Percentiles rank a stretch among this genome's conserved stretches.
phyloP scores from a whole-genome alignment of 1,284 basidiomycete species.

The Cutaneotrichosporon dermatis region DNA sequence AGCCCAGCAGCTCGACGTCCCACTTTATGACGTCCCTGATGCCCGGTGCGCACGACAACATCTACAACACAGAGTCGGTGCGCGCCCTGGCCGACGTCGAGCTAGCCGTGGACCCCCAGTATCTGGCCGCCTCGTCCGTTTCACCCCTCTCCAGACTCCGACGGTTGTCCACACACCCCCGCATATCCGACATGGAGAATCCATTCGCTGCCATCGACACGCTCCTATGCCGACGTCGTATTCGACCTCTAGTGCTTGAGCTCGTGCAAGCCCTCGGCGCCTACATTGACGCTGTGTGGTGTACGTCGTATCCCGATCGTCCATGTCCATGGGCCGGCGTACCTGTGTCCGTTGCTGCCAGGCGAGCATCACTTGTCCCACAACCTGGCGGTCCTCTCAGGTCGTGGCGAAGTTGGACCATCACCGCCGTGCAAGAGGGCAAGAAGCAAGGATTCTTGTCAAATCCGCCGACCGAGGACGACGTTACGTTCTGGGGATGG shows the following conservation, averaged over 20 bases:
- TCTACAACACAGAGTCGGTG: slow-evolving; percentile 40
- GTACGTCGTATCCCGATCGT: slow-evolving; percentile 19
- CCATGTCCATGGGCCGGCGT: slow-evolving; percentile 19
- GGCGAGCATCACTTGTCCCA: not conserved
- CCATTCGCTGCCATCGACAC: slow-evolving; percentile 35
- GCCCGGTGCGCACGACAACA: slow-evolving; percentile 15
- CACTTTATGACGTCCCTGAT: not conserved
- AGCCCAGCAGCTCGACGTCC: not conserved
- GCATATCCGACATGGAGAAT: slow-evolving; percentile 33
- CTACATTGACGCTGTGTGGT: slow-evolving; percentile 43
- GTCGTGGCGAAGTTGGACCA: slow-evolving; percentile 33
- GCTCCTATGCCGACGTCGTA: slow-evolving; percentile 33
- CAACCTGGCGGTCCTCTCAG: not conserved
- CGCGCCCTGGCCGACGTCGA: slow-evolving; percentile 40
- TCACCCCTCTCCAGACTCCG: slow-evolving; percentile 3
- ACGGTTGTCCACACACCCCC: slow-evolving; percentile 30
- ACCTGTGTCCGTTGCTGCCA: not conserved
- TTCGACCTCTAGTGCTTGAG: slow-evolving; percentile 42
- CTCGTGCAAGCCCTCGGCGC: slow-evolving; percentile 41
- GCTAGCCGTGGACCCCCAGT: slow-evolving; percentile 38
- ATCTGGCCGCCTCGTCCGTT: slow-evolving; percentile 13
- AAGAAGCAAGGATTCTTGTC: slow-evolving; percentile 27
- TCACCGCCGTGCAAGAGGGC: slow-evolving; percentile 39
- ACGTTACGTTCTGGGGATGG: slow-evolving; percentile 36
- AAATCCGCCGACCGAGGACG: slow-evolving; percentile 19